phyloP scores from a whole-genome alignment of 257 asterid genomes.

The Ophiorrhiza pumila region DNA sequence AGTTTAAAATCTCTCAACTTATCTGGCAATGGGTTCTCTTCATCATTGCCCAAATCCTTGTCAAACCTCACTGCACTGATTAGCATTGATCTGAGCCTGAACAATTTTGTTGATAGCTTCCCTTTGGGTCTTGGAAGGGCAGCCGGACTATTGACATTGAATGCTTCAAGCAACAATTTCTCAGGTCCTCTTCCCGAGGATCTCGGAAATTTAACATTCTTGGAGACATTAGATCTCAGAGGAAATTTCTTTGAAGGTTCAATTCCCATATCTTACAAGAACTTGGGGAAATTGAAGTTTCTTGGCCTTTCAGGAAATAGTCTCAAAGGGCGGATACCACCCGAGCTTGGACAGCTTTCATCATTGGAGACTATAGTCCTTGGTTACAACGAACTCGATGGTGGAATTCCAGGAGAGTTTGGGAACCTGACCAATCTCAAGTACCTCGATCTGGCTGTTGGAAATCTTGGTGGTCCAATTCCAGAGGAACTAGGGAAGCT shows the following conservation, averaged over 20 bases:
- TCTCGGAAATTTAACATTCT: conserved; percentile 44
- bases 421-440: conserved; percentile 60
- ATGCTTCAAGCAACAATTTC: conserved; percentile 74
- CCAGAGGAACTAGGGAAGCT: conserved; percentile 57
- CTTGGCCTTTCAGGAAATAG: conserved; percentile 81
- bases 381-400: conserved; percentile 58
- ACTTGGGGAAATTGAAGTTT: conserved; percentile 45
- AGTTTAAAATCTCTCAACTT: conserved; percentile 38
- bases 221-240: conserved; percentile 65
- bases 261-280: conserved; percentile 52
- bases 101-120: conserved; percentile 43
- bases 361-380: conserved; percentile 53
- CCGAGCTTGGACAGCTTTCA: conserved; percentile 54
- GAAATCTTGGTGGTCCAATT: conserved; percentile 52
- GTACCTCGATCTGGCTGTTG: conserved; percentile 61
- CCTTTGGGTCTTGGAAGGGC: conserved; percentile 53
- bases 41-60: conserved; percentile 48
- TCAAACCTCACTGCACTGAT: conserved; percentile 45
- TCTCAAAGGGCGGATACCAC: conserved; percentile 49
- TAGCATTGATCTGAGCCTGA: conserved; percentile 65
- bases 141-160: conserved; percentile 34
- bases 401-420: conserved; percentile 56
- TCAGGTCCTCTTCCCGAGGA: conserved; percentile 63
- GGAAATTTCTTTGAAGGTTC: conserved; percentile 74
- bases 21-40: conserved; percentile 55